These are phyloP conservation scores for Penicillium verhagenii DNA, from an alignment of 495 filamentous ascomycete species.

Conservation along the genomic window DNA sequence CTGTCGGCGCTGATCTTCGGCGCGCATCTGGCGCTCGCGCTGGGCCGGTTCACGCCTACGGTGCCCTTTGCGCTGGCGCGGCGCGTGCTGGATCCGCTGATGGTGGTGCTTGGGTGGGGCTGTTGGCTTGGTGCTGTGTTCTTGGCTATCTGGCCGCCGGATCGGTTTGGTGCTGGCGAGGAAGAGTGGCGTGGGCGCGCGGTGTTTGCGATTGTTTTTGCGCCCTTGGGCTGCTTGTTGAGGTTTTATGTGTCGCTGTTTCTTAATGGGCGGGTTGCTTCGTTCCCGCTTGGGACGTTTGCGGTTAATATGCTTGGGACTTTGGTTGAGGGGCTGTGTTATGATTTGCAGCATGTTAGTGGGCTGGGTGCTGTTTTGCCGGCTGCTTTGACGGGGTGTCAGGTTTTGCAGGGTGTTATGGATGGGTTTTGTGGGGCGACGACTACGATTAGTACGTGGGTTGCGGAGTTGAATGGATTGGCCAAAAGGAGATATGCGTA, in stretches of 20 bases:
- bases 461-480: conserved; percentile 71
- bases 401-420: conserved; percentile 77
- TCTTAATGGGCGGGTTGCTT: conserved; percentile 62
- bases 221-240: conserved; percentile 74
- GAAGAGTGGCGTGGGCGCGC: conserved; percentile 68
- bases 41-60: conserved; percentile 47
- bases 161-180: conserved; percentile 37
- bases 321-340: conserved; percentile 61
- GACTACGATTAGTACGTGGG: conserved; percentile 94
- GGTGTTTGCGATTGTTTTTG: conserved; percentile 79
- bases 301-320: conserved; percentile 79
- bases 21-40: conserved; percentile 74
- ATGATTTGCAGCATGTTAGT: conserved; percentile 64
- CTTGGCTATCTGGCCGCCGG: conserved; percentile 72
- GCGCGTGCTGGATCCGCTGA: conserved; percentile 59
- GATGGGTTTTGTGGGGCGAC: conserved; percentile 91
- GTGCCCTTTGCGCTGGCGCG: conserved; percentile 58
- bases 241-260: conserved; percentile 66
- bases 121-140: conserved; percentile 80
- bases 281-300: conserved; percentile 91
- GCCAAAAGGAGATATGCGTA: conserved; percentile 63
- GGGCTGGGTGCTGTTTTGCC: conserved; percentile 22
- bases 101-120: conserved; percentile 63
- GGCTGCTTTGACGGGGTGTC: conserved; percentile 57
- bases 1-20: conserved; percentile 44